Conservation (phyloP, 2,329 filamentous ascomycete species). For the Phialemoniopsis sp. region DNA sequence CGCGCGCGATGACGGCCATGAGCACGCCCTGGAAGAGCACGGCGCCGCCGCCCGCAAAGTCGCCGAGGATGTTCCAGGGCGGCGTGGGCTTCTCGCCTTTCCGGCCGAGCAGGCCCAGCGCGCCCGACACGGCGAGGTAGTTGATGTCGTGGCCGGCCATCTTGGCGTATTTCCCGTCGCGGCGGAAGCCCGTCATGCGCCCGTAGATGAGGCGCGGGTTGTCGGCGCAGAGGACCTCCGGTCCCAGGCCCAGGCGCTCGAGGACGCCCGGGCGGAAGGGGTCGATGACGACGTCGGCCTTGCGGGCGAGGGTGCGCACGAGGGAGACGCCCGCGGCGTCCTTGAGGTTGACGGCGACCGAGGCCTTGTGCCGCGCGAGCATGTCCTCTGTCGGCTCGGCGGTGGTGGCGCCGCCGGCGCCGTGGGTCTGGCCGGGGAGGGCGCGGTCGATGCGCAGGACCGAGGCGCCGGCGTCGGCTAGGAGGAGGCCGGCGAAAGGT, state of each 20-base stretch:
- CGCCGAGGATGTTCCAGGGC: slow-evolving; percentile 79
- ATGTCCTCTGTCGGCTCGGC: slow-evolving; percentile 59
- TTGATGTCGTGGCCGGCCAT: slow-evolving; percentile 98
- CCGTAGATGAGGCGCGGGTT: slow-evolving; percentile 76
- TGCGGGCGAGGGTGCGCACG: slow-evolving; percentile 58
- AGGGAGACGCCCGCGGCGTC: slow-evolving; percentile 57
- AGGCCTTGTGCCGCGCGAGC: slow-evolving; percentile 76
- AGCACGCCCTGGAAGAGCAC: slow-evolving; percentile 79
- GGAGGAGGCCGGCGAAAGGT: slow-evolving; percentile 82
- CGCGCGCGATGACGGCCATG: slow-evolving; percentile 68
- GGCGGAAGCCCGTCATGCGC: slow-evolving; percentile 84
- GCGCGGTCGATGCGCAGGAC: slow-evolving; percentile 81
- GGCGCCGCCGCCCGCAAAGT: slow-evolving; percentile 87
- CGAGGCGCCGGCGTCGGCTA: slow-evolving; percentile 84
- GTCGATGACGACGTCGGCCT: slow-evolving; percentile 80
- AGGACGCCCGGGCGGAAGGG: slow-evolving; percentile 90
- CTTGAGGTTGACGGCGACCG: slow-evolving; percentile 78
- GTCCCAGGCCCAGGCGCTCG: slow-evolving; percentile 76
- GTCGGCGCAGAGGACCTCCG: slow-evolving; percentile 57
- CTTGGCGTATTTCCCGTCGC: slow-evolving; percentile 76
- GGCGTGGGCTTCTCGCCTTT: slow-evolving; percentile 66
- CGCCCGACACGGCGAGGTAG: slow-evolving; percentile 85
- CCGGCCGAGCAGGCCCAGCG: slow-evolving; percentile 71
- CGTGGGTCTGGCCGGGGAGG: slow-evolving; percentile 35
- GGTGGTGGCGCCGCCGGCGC: slow-evolving; percentile 25